These are phyloP conservation scores for Misopates orontium DNA, from an alignment of 257 asterid species.

Conservation along the genomic window DNA sequence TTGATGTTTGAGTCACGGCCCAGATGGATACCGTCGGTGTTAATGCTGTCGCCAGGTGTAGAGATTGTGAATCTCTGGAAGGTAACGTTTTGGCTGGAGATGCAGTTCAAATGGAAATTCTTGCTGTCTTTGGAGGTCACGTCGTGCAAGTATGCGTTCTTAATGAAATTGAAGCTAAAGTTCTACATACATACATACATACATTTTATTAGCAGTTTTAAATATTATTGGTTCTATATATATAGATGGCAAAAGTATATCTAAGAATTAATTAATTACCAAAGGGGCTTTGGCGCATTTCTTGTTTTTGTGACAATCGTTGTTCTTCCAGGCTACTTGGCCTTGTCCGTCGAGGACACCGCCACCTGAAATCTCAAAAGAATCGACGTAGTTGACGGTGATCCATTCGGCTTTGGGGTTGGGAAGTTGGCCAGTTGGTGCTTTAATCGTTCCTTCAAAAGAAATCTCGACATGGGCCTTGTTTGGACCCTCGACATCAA, in stretches of 20 bases:
- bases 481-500: constrained; percentile 3
- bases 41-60: constrained; percentile 23
- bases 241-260: too few relatives aligned
- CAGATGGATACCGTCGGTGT: constrained; percentile 30
- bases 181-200: background rate
- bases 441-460: constrained; percentile 29
- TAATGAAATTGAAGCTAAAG: constrained; percentile 20
- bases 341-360: constrained; percentile 45
- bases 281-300: background rate
- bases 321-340: constrained; percentile 28
- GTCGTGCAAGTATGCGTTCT: constrained; percentile 16
- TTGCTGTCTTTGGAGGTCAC: constrained; percentile 27
- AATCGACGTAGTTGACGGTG: constrained; percentile 18
- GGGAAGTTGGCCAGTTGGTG: constrained; percentile 26
- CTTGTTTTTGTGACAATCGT: constrained; percentile 24
- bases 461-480: constrained; percentile 18
- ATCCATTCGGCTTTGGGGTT: constrained; percentile 32
- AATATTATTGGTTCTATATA: too few relatives aligned
- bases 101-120: constrained; percentile 17
- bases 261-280: too few relatives aligned
- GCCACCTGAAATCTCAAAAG: constrained; percentile 35
- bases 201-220: too few relatives aligned
- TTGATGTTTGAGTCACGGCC: background rate
- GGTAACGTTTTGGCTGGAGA: constrained; percentile 17
- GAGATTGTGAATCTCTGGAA: constrained; percentile 3